Conservation (phyloP, 106 monocot genomes). For the Hemerocallis citrina region DNA sequence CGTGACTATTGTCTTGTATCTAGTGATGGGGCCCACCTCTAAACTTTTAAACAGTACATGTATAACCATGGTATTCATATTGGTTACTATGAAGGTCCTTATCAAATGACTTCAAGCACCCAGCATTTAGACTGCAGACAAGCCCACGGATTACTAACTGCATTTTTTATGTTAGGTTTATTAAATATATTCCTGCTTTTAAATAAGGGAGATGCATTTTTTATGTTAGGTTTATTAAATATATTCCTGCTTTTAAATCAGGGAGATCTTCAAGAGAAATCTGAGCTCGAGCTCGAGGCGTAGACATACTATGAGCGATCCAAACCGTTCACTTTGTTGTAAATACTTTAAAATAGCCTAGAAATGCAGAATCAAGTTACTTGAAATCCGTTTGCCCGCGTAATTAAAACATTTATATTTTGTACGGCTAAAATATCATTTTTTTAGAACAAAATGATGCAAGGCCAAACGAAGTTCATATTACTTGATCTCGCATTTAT, state of each 20-base stretch:
- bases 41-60: too few species aligned
- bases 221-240: neutral
- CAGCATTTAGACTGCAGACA: neutral
- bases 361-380: too few species aligned
- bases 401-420: neutral
- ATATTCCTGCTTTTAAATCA: neutral
- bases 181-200: neutral
- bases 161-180: neutral
- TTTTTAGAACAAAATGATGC: neutral
- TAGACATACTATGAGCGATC: too few species aligned
- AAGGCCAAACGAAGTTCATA: too few species aligned
- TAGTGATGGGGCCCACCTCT: neutral
- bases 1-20: neutral
- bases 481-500: too few species aligned
- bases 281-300: too few species aligned
- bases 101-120: neutral
- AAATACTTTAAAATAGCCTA: too few species aligned
- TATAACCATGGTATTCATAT: neutral
- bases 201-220: neutral
- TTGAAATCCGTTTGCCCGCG: too few species aligned
- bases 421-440: neutral
- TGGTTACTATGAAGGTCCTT: neutral
- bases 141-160: neutral
- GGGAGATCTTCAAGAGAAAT: neutral
- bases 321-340: too few species aligned